Conservation (phyloP, 345 rosid species). For the Nasturtium officinale region DNA sequence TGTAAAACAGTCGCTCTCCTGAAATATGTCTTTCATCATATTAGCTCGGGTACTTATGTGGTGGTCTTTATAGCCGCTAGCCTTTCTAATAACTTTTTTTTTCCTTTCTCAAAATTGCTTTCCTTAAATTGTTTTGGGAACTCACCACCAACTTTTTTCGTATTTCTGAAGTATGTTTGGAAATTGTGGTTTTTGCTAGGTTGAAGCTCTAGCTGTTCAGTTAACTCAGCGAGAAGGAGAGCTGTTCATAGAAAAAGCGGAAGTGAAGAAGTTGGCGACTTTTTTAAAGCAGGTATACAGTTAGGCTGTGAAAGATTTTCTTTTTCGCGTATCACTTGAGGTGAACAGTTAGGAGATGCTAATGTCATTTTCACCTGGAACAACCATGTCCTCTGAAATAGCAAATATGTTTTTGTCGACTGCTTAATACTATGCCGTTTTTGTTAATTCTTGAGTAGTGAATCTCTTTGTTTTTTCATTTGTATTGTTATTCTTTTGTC, state of each 20-base stretch:
- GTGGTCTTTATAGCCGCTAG: not conserved
- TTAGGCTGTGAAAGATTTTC: too few relatives aligned
- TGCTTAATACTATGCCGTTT: not conserved
- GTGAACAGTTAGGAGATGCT: slow-evolving; percentile 1
- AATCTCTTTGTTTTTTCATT: not conserved
- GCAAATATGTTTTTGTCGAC: not conserved
- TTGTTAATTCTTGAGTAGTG: slow-evolving; percentile 2
- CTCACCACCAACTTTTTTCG: not conserved
- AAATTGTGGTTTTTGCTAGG: slow-evolving; percentile 57
- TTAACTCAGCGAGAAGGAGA: slow-evolving; percentile 97
- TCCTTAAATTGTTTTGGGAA: not conserved
- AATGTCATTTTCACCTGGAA: slow-evolving; percentile 2
- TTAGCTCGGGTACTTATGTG: not conserved
- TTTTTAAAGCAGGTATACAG: slow-evolving; percentile 97
- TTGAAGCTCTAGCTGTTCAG: slow-evolving; percentile 95
- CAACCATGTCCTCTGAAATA: not conserved
- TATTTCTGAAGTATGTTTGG: not conserved
- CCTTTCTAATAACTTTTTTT: not conserved
- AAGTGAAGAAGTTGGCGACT: slow-evolving; percentile 91
- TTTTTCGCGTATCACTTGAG: not conserved
- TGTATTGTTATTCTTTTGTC: not conserved
- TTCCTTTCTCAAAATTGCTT: not conserved
- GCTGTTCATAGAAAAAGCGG: slow-evolving; percentile 84
- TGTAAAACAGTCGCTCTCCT: not conserved
- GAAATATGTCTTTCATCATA: too few relatives aligned